Percentiles rank a stretch among this genome's conserved stretches.
Evolutionary conservation across 345 rosid genomes (phyloP).

Genomic region (Lumnitzera littorea): DNA sequence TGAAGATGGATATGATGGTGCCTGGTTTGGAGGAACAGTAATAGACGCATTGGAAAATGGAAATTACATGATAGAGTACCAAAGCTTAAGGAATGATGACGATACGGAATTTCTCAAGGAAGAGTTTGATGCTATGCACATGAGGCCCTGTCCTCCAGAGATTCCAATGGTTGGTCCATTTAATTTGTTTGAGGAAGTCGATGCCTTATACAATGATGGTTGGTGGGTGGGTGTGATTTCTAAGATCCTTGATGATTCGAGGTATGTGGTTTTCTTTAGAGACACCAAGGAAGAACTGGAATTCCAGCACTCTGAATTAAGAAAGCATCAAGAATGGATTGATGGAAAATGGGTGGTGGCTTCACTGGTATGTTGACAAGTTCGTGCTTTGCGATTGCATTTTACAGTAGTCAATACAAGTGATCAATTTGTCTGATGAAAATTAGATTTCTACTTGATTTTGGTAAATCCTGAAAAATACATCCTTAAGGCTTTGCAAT

Average conservation of each 20-base stretch:
- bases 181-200: constrained; percentile 55
- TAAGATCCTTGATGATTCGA: constrained; percentile 39
- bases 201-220: constrained; percentile 73
- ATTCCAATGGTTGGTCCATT: constrained; percentile 26
- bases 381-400: no score
- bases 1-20: constrained; percentile 83
- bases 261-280: constrained; percentile 45
- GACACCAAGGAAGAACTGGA: constrained; percentile 38
- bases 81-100: constrained; percentile 57
- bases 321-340: constrained; percentile 78
- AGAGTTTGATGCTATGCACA: constrained; percentile 34
- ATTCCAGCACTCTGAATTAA: constrained; percentile 51
- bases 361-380: constrained; percentile 27
- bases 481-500: no score
- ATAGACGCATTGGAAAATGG: constrained; percentile 33
- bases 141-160: constrained; percentile 71
- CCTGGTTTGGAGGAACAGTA: constrained; percentile 70
- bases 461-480: no score
- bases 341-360: constrained; percentile 55
- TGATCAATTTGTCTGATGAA: neutral
- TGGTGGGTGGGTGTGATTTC: constrained; percentile 82
- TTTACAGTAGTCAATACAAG: no score
- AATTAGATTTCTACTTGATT: neutral
- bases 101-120: constrained; percentile 60
- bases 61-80: constrained; percentile 54